Conservation (phyloP, 768 basidiomycete species). For the Leccinum barrowsii region DNA sequence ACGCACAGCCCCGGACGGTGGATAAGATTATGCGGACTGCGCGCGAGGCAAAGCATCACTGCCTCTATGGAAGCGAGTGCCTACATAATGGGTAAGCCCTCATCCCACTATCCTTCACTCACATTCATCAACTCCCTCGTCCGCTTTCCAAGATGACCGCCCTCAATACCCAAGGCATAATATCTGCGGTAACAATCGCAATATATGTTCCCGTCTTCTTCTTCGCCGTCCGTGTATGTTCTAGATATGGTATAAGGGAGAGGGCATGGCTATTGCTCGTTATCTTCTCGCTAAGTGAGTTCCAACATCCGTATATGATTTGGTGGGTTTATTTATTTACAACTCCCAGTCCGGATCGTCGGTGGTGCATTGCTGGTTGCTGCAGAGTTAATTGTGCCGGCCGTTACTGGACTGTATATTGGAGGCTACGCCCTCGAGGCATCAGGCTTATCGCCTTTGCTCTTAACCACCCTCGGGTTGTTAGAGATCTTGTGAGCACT, state of each 20-base stretch:
- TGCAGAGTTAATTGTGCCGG: slow-evolving; percentile 40
- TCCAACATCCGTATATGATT: background rate
- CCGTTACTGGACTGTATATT: slow-evolving; percentile 44
- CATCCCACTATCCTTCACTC: slow-evolving; percentile 1
- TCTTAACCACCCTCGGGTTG: slow-evolving; percentile 36
- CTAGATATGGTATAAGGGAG: slow-evolving; percentile 56
- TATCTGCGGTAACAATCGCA: slow-evolving; percentile 56
- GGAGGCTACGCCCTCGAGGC: slow-evolving; percentile 47
- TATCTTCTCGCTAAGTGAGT: slow-evolving; percentile 55
- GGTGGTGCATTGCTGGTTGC: slow-evolving; percentile 57
- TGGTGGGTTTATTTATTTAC: slow-evolving; percentile 1
- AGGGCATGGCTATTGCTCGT: slow-evolving; percentile 69
- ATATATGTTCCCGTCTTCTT: slow-evolving; percentile 56
- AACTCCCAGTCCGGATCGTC: slow-evolving; percentile 49
- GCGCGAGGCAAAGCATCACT: slow-evolving; percentile 10
- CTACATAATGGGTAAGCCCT: slow-evolving; percentile 19
- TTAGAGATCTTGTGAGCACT: slow-evolving; percentile 33
- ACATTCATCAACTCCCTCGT: background rate
- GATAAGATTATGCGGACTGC: background rate
- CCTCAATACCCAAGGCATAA: slow-evolving; percentile 42
- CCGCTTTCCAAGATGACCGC: slow-evolving; percentile 23
- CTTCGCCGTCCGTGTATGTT: slow-evolving; percentile 42
- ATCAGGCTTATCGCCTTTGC: slow-evolving; percentile 38
- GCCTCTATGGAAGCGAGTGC: slow-evolving; percentile 11
- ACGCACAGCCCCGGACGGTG: slow-evolving; percentile 13